A percentile compares a stretch with the other conserved stretches of the same genome.
phyloP scores from a whole-genome alignment of 108 stramenopile genomes.

The Fragilariopsis cylindrus region DNA sequence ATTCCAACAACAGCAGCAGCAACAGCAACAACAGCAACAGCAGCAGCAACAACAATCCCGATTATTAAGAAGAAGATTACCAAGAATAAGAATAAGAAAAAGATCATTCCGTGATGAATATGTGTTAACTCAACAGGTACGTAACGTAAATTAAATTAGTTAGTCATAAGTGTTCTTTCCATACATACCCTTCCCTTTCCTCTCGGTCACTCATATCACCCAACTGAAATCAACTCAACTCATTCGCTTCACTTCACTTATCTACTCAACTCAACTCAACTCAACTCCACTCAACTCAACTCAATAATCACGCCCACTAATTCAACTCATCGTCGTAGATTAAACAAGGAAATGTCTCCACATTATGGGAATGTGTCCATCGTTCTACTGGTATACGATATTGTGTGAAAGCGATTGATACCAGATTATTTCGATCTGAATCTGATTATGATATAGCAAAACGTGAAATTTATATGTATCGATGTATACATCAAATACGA shows the following conservation, averaged over 20 bases:
- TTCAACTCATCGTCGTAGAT: not conserved
- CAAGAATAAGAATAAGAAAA: no score
- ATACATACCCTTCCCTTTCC: not conserved
- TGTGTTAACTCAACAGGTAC: constrained; percentile 29
- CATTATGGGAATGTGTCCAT: constrained; percentile 37
- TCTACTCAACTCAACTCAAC: not conserved
- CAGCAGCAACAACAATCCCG: no score
- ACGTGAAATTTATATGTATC: constrained; percentile 21
- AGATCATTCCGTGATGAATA: constrained; percentile 15
- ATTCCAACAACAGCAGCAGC: no score
- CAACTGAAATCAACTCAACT: no score
- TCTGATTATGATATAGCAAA: constrained; percentile 12
- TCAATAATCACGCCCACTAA: not conserved
- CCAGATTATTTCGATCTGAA: constrained; percentile 6
- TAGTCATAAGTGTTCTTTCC: not conserved
- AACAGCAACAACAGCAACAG: no score
- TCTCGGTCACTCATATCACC: no score
- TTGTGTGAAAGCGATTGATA: constrained; percentile 29
- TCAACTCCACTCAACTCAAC: not conserved
- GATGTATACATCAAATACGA: not conserved
- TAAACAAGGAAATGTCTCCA: constrained; percentile 16
- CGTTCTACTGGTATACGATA: constrained; percentile 21
- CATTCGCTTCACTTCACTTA: not conserved
- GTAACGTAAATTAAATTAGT: constrained; percentile 12
- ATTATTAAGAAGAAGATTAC: no score